Conservation (phyloP, 495 filamentous ascomycete species). For the Penicillium angulare region DNA sequence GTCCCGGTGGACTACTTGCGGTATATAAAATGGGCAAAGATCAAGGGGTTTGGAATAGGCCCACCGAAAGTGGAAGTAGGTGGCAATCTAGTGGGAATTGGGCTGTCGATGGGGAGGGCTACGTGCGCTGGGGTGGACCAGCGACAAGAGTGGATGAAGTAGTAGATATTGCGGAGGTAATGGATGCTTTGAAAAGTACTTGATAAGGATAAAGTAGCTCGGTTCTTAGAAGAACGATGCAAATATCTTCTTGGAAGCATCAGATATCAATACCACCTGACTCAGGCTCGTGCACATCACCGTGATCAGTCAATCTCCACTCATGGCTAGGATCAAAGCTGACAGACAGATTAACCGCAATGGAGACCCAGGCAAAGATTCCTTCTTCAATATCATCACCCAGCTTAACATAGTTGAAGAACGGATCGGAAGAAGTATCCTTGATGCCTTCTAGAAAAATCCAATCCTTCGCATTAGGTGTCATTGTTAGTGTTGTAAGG, state of each 20-base stretch:
- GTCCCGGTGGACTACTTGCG: background rate
- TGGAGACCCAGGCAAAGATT: conserved; percentile 51
- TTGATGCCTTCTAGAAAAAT: conserved; percentile 47
- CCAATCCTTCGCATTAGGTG: conserved; percentile 49
- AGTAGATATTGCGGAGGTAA: background rate
- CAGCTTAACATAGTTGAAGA: conserved; percentile 56
- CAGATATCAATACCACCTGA: background rate
- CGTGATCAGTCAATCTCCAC: conserved; percentile 1
- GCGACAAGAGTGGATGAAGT: conserved; percentile 1
- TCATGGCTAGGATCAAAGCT: conserved; percentile 8
- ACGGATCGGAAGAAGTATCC: conserved; percentile 50
- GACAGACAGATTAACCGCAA: conserved; percentile 45
- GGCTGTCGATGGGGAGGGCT: conserved; percentile 4
- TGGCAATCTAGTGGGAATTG: conserved; percentile 10
- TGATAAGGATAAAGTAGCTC: background rate
- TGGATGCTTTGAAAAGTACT: background rate
- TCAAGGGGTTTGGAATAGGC: conserved; percentile 10
- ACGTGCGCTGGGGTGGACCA: conserved; percentile 9
- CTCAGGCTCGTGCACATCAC: background rate
- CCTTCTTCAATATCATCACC: conserved; percentile 51
- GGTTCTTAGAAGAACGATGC: background rate
- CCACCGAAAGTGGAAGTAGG: conserved; percentile 10
- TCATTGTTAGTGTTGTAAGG: conserved; percentile 58
- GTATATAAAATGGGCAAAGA: conserved; percentile 7
- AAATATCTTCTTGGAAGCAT: background rate